Evolutionary conservation across 345 rosid species (phyloP).

Genomic region (Boechera stricta): DNA sequence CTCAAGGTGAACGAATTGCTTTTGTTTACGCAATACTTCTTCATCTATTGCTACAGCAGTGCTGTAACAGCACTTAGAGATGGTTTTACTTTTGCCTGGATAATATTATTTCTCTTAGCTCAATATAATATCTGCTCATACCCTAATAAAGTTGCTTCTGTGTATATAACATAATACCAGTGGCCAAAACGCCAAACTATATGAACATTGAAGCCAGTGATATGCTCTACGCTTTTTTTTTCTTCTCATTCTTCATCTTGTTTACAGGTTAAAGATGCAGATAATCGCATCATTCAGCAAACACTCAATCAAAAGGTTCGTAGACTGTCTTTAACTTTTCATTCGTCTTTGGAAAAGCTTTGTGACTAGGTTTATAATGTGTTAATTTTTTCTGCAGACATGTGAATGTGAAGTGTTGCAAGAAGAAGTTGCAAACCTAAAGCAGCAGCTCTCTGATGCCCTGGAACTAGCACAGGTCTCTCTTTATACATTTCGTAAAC

Average conservation of each 20-base stretch:
- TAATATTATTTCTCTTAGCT: slow-evolving; percentile 13
- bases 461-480: slow-evolving; percentile 51
- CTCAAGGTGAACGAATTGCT: slow-evolving; percentile 70
- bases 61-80: not conserved
- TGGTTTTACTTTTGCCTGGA: slow-evolving; percentile 24
- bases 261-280: slow-evolving; percentile 89
- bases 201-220: not conserved
- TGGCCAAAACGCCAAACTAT: slow-evolving; percentile 11
- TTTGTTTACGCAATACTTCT: slow-evolving; percentile 13
- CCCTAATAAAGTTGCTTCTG: slow-evolving; percentile 3
- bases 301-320: slow-evolving; percentile 85
- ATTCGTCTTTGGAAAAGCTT: slow-evolving; percentile 2
- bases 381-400: slow-evolving; percentile 54
- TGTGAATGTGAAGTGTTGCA: slow-evolving; percentile 75
- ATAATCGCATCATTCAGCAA: slow-evolving; percentile 88
- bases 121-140: not conserved
- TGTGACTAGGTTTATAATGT: not conserved
- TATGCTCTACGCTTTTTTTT: not conserved
- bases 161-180: not conserved
- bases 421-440: slow-evolving; percentile 66
- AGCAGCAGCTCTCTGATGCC: slow-evolving; percentile 74
- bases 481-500: slow-evolving; percentile 38
- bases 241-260: slow-evolving; percentile 30
- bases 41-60: slow-evolving; percentile 15
- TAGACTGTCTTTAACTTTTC: not conserved